Percentiles rank a stretch among this genome's conserved stretches.
Evolutionary conservation across 306 rosid genomes (phyloP).

Genomic region (barrel medic (Medicago truncatula)): MtrunA17r5.0-ANR NC_053043.1:17513501-17514000

Average conservation of each 20-base stretch:
- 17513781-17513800: constrained; percentile 66
- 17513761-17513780: constrained; percentile 82
- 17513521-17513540: too few relatives aligned
- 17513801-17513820: constrained; percentile 56
- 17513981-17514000: neutral
- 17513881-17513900: constrained; percentile 55
- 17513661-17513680: constrained; percentile 16
- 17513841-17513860: constrained; percentile 72
- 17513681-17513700: constrained; percentile 39
- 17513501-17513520: too few relatives aligned
- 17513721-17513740: constrained; percentile 60
- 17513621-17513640: too few relatives aligned
- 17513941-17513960: constrained; percentile 53
- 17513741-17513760: constrained; percentile 64
- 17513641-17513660: constrained; percentile 5
- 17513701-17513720: constrained; percentile 31
- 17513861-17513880: constrained; percentile 56
- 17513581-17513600: too few relatives aligned
- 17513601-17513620: too few relatives aligned
- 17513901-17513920: constrained; percentile 61
- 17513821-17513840: constrained; percentile 62
- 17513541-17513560: too few relatives aligned
- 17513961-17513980: constrained; percentile 24
- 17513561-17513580: too few relatives aligned
- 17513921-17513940: constrained; percentile 44